Conservation (phyloP, 1,284 basidiomycete species). For the Malassezia cuniculi region DNA sequence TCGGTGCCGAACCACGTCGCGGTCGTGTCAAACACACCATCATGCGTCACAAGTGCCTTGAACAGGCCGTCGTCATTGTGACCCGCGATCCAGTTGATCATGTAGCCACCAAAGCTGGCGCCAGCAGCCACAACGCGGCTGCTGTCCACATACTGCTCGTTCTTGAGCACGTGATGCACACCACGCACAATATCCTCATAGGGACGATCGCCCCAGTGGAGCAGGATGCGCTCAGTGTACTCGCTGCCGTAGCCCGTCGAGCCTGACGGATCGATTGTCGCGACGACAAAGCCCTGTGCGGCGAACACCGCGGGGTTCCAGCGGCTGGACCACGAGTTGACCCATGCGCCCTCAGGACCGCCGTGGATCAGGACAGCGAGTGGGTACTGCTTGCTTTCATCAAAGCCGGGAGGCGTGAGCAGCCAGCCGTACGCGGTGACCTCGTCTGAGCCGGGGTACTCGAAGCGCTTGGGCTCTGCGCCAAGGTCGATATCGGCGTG, state of each 20-base stretch:
- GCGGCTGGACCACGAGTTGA: slow-evolving; percentile 24
- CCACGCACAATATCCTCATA: slow-evolving; percentile 20
- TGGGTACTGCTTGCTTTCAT: slow-evolving; percentile 7
- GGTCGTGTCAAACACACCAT: slow-evolving; percentile 24
- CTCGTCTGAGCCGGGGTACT: slow-evolving; percentile 14
- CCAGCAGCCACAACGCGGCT: slow-evolving; percentile 26
- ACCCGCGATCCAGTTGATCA: slow-evolving; percentile 34
- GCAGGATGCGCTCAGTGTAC: slow-evolving; percentile 26
- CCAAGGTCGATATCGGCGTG: slow-evolving; percentile 19
- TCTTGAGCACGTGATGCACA: slow-evolving; percentile 17
- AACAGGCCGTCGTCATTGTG: slow-evolving; percentile 33
- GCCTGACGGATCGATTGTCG: slow-evolving; percentile 28
- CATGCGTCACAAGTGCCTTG: slow-evolving; percentile 31
- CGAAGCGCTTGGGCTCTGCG: slow-evolving; percentile 16
- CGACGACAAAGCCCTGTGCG: slow-evolving; percentile 24
- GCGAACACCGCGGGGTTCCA: slow-evolving; percentile 33
- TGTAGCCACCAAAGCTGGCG: slow-evolving; percentile 24
- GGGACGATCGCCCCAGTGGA: slow-evolving; percentile 27
- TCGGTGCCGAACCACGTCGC: slow-evolving; percentile 21
- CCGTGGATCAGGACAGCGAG: slow-evolving; percentile 28
- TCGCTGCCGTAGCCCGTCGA: slow-evolving; percentile 27
- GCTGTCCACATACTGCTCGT: slow-evolving; percentile 11
- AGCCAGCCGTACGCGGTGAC: slow-evolving; percentile 19
- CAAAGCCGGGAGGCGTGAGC: slow-evolving; percentile 17
- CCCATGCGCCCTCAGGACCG: slow-evolving; percentile 33